phyloP scores from a whole-genome alignment of 2,329 filamentous ascomycete genomes.

The Alternaria triticina region DNA sequence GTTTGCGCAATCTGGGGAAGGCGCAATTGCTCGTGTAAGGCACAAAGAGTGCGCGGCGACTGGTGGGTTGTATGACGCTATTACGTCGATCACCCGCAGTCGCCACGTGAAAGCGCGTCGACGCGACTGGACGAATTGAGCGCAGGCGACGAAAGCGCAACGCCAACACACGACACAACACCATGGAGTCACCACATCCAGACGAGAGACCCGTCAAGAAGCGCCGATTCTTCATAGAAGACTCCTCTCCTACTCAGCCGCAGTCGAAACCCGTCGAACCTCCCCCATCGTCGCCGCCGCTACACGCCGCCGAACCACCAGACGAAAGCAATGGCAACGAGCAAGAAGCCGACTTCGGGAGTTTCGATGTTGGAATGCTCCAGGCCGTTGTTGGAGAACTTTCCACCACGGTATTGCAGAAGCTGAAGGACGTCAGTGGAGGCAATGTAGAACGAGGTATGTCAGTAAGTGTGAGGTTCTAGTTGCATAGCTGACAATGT shows the following conservation, averaged over 20 bases:
- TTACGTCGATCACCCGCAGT: conserved; percentile 27
- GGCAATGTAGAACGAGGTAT: conserved; percentile 61
- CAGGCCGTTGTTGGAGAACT: conserved; percentile 65
- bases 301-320: conserved; percentile 6
- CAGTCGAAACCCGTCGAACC: conserved; percentile 28
- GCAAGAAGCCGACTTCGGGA: conserved; percentile 28
- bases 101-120: conserved; percentile 42
- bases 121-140: conserved; percentile 29
- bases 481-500: conserved; percentile 13
- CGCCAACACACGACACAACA: conserved; percentile 12
- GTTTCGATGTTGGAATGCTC: conserved; percentile 63
- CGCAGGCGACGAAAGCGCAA: conserved; percentile 2
- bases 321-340: conserved; percentile 12
- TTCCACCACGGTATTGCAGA: conserved; percentile 52
- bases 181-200: conserved; percentile 50
- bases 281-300: conserved; percentile 41
- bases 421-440: conserved; percentile 58
- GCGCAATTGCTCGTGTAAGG: conserved; percentile 7
- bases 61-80: conserved; percentile 35
- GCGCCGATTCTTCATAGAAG: conserved; percentile 67
- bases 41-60: conserved; percentile 15
- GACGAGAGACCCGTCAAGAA: conserved; percentile 66
- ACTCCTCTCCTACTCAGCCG: conserved; percentile 44
- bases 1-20: not conserved
- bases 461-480: not conserved